Evolutionary conservation across 371 early-diverging fungal species (phyloP).

Genomic region (Lichtheimia ornata): DNA sequence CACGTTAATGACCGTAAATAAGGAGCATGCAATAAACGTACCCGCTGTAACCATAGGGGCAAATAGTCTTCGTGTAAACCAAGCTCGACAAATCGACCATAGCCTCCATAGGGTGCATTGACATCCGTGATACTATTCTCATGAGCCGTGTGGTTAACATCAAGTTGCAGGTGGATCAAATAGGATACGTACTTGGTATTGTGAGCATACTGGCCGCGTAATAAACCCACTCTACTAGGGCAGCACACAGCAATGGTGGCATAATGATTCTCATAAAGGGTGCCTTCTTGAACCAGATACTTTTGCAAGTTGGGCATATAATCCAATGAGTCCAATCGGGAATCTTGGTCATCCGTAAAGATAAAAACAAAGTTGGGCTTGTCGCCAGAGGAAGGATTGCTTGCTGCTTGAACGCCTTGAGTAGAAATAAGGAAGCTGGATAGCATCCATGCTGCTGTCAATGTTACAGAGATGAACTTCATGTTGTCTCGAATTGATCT

Average conservation of each 20-base stretch:
- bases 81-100: slow-evolving; percentile 46
- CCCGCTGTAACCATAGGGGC: slow-evolving; percentile 29
- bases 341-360: slow-evolving; percentile 69
- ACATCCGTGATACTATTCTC: slow-evolving; percentile 43
- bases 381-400: not conserved
- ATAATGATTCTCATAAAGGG: slow-evolving; percentile 60
- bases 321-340: slow-evolving; percentile 52
- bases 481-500: too few species aligned
- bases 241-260: slow-evolving; percentile 68
- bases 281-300: slow-evolving; percentile 59
- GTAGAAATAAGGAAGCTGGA: too few species aligned
- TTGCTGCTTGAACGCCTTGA: too few species aligned
- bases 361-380: slow-evolving; percentile 66
- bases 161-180: too few species aligned
- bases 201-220: slow-evolving; percentile 64
- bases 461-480: too few species aligned
- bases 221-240: slow-evolving; percentile 60
- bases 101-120: slow-evolving; percentile 57
- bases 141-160: too few species aligned
- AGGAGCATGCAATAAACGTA: too few species aligned
- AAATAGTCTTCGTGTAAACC: slow-evolving; percentile 51
- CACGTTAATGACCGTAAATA: not conserved
- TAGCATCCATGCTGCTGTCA: too few species aligned
- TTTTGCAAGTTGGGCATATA: slow-evolving; percentile 70
- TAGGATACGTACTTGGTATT: slow-evolving; percentile 44